phyloP scores from a whole-genome alignment of 176 grass and related monocot species.

The Musa troglodytarum region DNA sequence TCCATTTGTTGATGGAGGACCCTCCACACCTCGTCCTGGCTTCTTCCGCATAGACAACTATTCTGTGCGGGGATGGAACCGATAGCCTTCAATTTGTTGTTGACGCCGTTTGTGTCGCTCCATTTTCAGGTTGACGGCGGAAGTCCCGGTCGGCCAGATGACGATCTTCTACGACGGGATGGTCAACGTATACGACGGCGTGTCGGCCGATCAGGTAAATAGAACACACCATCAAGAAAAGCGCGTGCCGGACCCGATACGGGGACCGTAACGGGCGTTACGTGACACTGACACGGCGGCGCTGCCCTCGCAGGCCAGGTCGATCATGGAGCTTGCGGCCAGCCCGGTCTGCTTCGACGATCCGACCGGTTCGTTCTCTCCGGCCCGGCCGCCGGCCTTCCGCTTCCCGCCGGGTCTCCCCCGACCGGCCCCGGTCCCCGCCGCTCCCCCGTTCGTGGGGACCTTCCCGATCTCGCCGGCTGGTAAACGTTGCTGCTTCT shows the following conservation, averaged over 20 bases:
- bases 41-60: not conserved
- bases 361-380: not conserved
- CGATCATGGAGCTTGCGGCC: conserved; percentile 32
- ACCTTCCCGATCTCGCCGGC: conserved; percentile 16
- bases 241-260: not conserved
- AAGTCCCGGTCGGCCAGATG: conserved; percentile 16
- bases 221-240: not conserved
- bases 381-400: not conserved
- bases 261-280: not conserved
- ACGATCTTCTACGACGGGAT: conserved; percentile 37
- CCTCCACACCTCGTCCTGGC: too few species aligned
- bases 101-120: not conserved
- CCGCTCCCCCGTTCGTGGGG: not conserved
- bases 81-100: too few species aligned
- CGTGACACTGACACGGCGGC: not conserved
- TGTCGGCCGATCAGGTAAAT: conserved; percentile 27
- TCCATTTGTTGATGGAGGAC: not conserved
- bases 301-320: conserved; percentile 21
- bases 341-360: conserved; percentile 14
- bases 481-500: conserved; percentile 4
- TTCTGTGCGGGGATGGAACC: not conserved
- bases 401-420: conserved; percentile 1
- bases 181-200: conserved; percentile 26
- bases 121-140: conserved; percentile 16
- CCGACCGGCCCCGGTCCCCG: not conserved